Conservation (phyloP, 495 filamentous ascomycete species). For the Penicillium alfredii region DNA sequence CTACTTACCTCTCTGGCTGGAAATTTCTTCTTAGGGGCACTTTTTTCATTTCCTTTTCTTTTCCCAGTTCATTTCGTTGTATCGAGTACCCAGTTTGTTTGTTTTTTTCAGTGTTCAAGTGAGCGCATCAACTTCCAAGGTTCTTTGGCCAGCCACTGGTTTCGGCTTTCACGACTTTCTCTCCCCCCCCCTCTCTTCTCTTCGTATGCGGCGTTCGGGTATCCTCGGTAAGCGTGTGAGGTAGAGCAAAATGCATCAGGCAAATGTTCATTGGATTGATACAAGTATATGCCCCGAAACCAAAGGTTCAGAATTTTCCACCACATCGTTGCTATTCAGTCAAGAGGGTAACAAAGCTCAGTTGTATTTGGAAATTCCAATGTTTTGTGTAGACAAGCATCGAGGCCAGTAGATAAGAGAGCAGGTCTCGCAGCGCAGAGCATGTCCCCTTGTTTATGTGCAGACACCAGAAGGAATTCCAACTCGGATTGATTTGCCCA, state of each 20-base stretch:
- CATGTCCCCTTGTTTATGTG: background rate
- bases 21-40: conserved; percentile 12
- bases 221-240: conserved; percentile 20
- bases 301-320: too few relatives aligned
- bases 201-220: conserved; percentile 28
- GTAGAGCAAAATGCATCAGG: conserved; percentile 22
- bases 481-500: conserved; percentile 11
- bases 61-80: conserved; percentile 16
- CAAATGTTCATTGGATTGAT: conserved; percentile 9
- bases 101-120: conserved; percentile 20
- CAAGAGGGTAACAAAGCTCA: too few relatives aligned
- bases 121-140: conserved; percentile 28
- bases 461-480: too few relatives aligned
- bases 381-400: too few relatives aligned
- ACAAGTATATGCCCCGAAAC: too few relatives aligned
- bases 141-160: conserved; percentile 14
- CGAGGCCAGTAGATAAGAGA: too few relatives aligned
- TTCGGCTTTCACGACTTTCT: conserved; percentile 18
- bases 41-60: background rate
- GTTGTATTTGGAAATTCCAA: too few relatives aligned
- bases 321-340: too few relatives aligned
- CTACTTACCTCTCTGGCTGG: conserved; percentile 16
- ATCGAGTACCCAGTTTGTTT: conserved; percentile 26
- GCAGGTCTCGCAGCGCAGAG: too few relatives aligned
- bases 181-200: too few relatives aligned